Percentiles rank a stretch among this genome's conserved stretches.
phyloP scores from a whole-genome alignment of 1,139 yeast genomes.

The Chernovozyma aurita region DNA sequence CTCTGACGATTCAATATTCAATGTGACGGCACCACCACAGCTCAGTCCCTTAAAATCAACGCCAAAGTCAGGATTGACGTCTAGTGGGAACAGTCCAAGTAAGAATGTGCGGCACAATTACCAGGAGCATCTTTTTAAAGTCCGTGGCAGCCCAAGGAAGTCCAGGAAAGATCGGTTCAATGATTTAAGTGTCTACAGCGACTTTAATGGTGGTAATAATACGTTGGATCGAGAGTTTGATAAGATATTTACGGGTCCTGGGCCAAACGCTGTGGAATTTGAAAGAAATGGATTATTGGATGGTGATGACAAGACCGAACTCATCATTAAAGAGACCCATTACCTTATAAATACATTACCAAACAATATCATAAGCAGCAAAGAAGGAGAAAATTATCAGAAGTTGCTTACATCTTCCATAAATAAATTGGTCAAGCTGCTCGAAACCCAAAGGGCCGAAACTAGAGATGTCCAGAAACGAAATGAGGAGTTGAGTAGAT shows the following conservation, averaged over 20 bases:
- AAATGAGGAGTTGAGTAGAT: constrained; percentile 12
- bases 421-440: constrained; percentile 18
- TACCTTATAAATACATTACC: constrained; percentile 23
- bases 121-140: background rate
- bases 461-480: constrained; percentile 4
- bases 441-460: constrained; percentile 17
- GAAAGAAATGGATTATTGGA: background rate
- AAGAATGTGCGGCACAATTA: background rate
- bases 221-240: constrained; percentile 5
- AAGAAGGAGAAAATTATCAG: constrained; percentile 25
- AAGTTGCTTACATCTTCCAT: constrained; percentile 20
- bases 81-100: background rate
- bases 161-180: background rate
- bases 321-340: constrained; percentile 28
- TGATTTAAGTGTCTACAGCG: constrained; percentile 5
- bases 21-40: too few species aligned
- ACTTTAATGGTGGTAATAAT: constrained; percentile 3
- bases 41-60: background rate
- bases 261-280: too few species aligned
- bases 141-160: background rate
- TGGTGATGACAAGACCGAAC: constrained; percentile 16
- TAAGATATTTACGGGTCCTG: too few species aligned
- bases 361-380: constrained; percentile 15
- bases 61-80: background rate
- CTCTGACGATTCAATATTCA: background rate